Percentiles rank a stretch among this genome's conserved stretches.
Evolutionary conservation across 352 stramenopile genomes (phyloP).

Genomic region (Phytophthora niederhauseri): DNA sequence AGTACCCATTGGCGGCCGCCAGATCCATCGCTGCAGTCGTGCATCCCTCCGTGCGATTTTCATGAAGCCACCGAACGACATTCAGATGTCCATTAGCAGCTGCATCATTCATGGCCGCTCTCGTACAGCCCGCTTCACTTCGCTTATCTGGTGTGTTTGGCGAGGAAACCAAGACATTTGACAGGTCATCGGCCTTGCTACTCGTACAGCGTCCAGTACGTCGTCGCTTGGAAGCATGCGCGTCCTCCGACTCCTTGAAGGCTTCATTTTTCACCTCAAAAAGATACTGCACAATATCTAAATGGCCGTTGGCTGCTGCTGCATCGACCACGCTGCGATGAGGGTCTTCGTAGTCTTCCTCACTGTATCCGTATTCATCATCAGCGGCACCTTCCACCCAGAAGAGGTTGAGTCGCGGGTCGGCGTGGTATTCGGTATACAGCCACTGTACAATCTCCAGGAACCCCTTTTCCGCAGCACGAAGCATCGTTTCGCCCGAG

Average conservation of each 20-base stretch:
- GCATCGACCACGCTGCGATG: conserved; percentile 12
- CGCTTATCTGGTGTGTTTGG: neutral
- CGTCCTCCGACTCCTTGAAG: neutral
- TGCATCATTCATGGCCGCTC: conserved; percentile 15
- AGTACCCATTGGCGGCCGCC: conserved; percentile 15
- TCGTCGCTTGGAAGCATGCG: conserved; percentile 1
- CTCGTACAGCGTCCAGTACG: neutral
- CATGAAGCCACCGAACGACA: conserved; percentile 19
- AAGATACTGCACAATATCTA: conserved; percentile 22
- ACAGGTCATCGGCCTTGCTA: neutral
- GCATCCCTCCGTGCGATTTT: conserved; percentile 6
- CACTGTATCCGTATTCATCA: neutral
- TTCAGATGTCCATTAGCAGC: conserved; percentile 17
- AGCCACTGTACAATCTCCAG: conserved; percentile 25
- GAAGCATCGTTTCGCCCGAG: conserved; percentile 17
- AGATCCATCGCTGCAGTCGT: conserved; percentile 13
- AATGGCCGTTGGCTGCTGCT: conserved; percentile 19
- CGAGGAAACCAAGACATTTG: neutral
- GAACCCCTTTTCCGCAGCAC: conserved; percentile 21
- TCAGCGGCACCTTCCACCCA: conserved; percentile 1
- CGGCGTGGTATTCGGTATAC: conserved; percentile 11
- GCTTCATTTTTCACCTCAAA: conserved; percentile 9
- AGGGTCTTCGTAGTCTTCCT: neutral
- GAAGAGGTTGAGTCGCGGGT: conserved; percentile 13
- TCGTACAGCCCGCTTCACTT: conserved; percentile 1